These are phyloP conservation scores for Ambrosia artemisiifolia DNA, from an alignment of 129 eudicot species.

Conservation along the genomic window DNA sequence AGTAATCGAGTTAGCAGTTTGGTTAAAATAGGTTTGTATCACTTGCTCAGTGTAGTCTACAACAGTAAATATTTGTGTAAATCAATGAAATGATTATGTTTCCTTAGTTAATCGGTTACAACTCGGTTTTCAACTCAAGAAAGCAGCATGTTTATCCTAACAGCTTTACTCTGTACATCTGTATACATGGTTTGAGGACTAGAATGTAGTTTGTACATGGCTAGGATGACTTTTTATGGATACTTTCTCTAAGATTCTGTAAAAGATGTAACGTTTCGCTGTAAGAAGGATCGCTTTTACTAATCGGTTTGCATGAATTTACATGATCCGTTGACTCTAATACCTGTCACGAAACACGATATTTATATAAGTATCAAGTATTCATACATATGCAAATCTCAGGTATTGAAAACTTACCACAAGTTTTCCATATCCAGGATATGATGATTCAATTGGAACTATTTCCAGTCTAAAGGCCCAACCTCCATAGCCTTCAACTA, in stretches of 20 bases:
- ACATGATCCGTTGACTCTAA: slow-evolving; percentile 96
- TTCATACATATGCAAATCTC: neutral
- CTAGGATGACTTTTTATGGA: slow-evolving; percentile 27
- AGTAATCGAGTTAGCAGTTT: neutral
- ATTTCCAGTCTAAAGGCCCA: slow-evolving; percentile 96
- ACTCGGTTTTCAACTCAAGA: too few relatives aligned
- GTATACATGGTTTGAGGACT: slow-evolving; percentile 27
- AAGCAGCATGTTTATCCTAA: slow-evolving; percentile 16
- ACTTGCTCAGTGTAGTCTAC: slow-evolving; percentile 11
- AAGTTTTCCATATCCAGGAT: slow-evolving; percentile 93
- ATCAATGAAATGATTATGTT: neutral
- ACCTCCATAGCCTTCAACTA: slow-evolving; percentile 99
- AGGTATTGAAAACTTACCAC: slow-evolving; percentile 53
- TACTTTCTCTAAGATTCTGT: slow-evolving; percentile 58
- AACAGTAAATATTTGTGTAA: slow-evolving; percentile 8
- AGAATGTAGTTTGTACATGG: neutral
- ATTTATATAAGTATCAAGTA: too few relatives aligned
- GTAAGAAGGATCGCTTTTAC: slow-evolving; percentile 81
- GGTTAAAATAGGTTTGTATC: slow-evolving; percentile 14
- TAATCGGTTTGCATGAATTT: slow-evolving; percentile 90
- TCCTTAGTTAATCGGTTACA: neutral
- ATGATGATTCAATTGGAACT: slow-evolving; percentile 94
- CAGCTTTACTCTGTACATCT: slow-evolving; percentile 14
- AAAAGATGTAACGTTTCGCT: slow-evolving; percentile 68
- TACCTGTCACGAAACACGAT: slow-evolving; percentile 53